These are phyloP conservation scores for Phytopythium oedochilum DNA, from an alignment of 352 stramenopile species.

Conservation along the genomic window DNA sequence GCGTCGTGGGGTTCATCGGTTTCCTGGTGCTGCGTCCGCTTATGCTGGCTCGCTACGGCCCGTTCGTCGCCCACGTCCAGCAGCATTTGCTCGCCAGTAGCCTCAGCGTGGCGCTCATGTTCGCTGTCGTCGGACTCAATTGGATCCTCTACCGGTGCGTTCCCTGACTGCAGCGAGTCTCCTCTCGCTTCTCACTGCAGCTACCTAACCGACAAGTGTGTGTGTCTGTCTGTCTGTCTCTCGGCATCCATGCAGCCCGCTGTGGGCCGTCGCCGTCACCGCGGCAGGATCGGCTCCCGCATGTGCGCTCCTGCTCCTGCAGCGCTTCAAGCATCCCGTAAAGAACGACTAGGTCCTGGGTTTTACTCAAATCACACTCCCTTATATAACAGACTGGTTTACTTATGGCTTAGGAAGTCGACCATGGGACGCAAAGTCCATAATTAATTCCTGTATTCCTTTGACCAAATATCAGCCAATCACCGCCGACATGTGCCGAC, in stretches of 20 bases:
- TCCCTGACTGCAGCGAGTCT: neutral
- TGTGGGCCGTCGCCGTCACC: conserved; percentile 40
- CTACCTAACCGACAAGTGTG: neutral
- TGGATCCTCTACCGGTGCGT: conserved; percentile 54
- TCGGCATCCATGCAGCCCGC: conserved; percentile 20
- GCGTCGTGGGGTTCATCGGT: conserved; percentile 58
- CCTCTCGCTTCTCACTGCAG: no score
- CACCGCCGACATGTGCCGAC: conserved; percentile 10
- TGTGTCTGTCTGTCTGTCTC: neutral
- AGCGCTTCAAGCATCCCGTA: conserved; percentile 14
- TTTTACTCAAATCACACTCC: no score
- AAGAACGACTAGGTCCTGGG: conserved; percentile 32
- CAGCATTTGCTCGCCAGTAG: conserved; percentile 38
- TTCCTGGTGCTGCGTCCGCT: conserved; percentile 50
- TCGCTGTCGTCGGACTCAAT: conserved; percentile 32
- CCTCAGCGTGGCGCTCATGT: conserved; percentile 45
- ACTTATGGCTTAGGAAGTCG: no score
- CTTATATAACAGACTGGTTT: no score
- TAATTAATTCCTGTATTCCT: neutral
- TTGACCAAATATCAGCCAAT: conserved; percentile 19
- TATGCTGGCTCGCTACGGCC: conserved; percentile 26
- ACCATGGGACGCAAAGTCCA: no score
- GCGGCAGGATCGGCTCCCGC: conserved; percentile 23
- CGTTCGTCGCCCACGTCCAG: conserved; percentile 26
- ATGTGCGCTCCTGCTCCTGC: conserved; percentile 21